Evolutionary conservation across 805 yeast species (phyloP).

Genomic region (Lipomyces starkeyi): DNA sequence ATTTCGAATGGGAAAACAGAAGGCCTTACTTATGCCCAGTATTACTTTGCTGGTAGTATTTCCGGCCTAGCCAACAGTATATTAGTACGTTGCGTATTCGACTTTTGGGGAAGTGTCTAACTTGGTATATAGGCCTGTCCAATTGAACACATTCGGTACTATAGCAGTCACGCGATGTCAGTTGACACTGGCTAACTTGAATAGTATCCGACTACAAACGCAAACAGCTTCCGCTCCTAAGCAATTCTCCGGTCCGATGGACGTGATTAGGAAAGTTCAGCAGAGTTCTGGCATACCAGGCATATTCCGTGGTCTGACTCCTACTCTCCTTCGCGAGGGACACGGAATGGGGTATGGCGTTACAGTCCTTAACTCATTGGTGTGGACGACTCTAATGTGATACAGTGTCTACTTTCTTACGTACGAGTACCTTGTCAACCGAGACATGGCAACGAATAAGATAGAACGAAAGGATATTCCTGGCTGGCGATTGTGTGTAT

Average conservation of each 20-base stretch:
- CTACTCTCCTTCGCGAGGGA: conserved; percentile 83
- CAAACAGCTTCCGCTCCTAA: conserved; percentile 61
- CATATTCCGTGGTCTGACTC: conserved; percentile 78
- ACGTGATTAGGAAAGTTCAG: conserved; percentile 65
- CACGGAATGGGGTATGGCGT: conserved; percentile 74
- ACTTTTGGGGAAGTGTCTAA: background rate
- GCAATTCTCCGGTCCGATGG: conserved; percentile 76
- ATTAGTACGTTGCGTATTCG: conserved; percentile 44
- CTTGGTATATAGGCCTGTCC: conserved; percentile 22
- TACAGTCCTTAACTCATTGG: background rate
- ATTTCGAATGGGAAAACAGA: conserved; percentile 44
- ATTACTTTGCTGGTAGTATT: conserved; percentile 82
- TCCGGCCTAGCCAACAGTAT: conserved; percentile 92
- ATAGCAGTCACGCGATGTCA: background rate
- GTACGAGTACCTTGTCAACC: conserved; percentile 83
- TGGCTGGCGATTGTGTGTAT: conserved; percentile 82
- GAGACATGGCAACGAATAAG: conserved; percentile 55
- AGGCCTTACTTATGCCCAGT: conserved; percentile 63
- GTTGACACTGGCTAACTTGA: conserved; percentile 37
- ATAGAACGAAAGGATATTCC: conserved; percentile 75
- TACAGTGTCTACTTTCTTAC: conserved; percentile 70
- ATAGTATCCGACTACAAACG: conserved; percentile 91
- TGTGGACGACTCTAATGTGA: background rate
- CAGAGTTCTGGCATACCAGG: conserved; percentile 62
- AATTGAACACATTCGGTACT: conserved; percentile 35